Conservation (phyloP, 179 eudicot species). For the Nepenthes alata region DNA sequence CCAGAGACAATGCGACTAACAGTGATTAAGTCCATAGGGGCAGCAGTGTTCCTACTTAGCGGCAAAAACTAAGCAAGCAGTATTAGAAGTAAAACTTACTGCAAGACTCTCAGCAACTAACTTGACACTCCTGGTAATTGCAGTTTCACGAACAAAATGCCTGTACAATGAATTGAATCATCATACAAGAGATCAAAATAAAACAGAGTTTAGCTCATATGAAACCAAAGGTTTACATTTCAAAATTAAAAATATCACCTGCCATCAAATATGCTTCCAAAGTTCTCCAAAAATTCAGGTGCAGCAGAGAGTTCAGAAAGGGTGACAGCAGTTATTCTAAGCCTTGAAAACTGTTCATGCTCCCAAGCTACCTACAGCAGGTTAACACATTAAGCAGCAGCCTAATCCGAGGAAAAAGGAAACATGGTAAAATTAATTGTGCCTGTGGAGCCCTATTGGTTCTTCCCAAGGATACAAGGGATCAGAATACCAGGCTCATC, state of each 20-base stretch:
- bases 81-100: conserved; percentile 28
- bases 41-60: too few relatives aligned
- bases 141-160: conserved; percentile 52
- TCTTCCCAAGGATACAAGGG: too few relatives aligned
- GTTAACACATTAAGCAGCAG: conserved; percentile 25
- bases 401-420: background rate
- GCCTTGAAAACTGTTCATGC: conserved; percentile 92
- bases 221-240: background rate
- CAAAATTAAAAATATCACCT: conserved; percentile 32
- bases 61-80: conserved; percentile 3
- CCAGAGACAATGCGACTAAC: background rate
- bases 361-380: conserved; percentile 96
- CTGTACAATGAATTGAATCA: conserved; percentile 31
- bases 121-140: conserved; percentile 54
- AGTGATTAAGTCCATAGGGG: too few relatives aligned
- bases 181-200: background rate
- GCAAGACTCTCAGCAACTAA: conserved; percentile 97
- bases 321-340: conserved; percentile 88
- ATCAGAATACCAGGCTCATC: too few relatives aligned
- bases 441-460: background rate
- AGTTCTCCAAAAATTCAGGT: conserved; percentile 69
- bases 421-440: background rate
- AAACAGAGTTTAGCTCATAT: conserved; percentile 1
- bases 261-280: conserved; percentile 71
- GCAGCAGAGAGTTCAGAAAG: conserved; percentile 71